Conservation (phyloP, 306 rosid species). For the Macrotyloma uniflorum region DNA sequence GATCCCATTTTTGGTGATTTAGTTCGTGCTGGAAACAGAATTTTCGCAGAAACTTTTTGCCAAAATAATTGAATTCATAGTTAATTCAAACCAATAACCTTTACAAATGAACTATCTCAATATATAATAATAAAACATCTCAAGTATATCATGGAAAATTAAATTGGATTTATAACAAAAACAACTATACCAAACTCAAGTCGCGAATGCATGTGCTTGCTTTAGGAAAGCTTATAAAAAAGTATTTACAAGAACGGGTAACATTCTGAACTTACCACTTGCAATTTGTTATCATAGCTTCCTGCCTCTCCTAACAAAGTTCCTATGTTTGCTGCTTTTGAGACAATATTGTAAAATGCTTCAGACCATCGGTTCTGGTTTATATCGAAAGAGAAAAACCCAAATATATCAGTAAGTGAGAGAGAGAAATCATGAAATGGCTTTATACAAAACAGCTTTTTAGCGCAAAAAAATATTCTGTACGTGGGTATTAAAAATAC, state of each 20-base stretch:
- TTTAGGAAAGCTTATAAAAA: background rate
- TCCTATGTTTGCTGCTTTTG: slow-evolving; percentile 42
- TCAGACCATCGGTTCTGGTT: slow-evolving; percentile 54
- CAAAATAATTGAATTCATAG: background rate
- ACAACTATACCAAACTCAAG: background rate
- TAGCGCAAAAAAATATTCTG: no score
- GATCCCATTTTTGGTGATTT: no score
- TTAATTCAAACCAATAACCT: background rate
- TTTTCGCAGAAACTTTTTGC: background rate
- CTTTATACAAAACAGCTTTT: no score
- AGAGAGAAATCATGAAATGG: background rate
- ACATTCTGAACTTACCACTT: slow-evolving; percentile 54
- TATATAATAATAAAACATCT: background rate
- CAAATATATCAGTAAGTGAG: background rate
- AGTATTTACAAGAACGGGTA: background rate
- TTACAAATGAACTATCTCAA: background rate
- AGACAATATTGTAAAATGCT: slow-evolving; percentile 52
- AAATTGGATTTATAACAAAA: background rate
- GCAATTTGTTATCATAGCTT: slow-evolving; percentile 50
- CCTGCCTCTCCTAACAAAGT: slow-evolving; percentile 40
- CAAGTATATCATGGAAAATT: background rate
- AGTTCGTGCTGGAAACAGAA: no score
- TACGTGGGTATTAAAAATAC: no score
- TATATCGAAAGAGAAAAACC: background rate
- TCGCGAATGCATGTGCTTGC: background rate